Conservation (phyloP, 768 basidiomycete species). For the Lentinula guzmanii region DNA sequence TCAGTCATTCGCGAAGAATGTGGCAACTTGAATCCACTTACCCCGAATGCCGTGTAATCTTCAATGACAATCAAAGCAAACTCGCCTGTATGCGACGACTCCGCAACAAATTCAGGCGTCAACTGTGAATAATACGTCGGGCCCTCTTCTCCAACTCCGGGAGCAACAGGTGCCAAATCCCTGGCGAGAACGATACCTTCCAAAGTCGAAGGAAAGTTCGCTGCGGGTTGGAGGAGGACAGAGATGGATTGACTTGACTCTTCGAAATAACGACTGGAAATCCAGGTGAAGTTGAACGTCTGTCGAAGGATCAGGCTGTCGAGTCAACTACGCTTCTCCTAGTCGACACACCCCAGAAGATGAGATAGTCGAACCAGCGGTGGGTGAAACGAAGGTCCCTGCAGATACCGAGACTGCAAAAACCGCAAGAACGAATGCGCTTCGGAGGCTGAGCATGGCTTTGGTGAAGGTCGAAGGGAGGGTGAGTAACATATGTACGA, state of each 20-base stretch:
- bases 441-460: not conserved
- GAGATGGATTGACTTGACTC: not conserved
- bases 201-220: not conserved
- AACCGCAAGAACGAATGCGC: not conserved
- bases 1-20: not conserved
- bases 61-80: not conserved
- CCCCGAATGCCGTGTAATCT: not conserved
- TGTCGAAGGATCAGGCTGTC: not conserved
- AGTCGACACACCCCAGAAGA: not conserved
- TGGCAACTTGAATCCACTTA: not conserved
- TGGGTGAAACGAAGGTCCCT: conserved; percentile 2
- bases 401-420: not conserved
- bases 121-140: not conserved
- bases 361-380: not conserved
- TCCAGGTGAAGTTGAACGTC: not conserved
- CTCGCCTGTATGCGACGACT: not conserved
- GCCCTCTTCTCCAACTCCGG: not conserved
- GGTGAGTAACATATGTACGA: too few relatives aligned
- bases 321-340: too few relatives aligned
- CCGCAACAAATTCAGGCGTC: not conserved
- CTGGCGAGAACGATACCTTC: not conserved
- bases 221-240: not conserved
- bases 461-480: too few relatives aligned
- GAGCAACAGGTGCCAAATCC: not conserved
- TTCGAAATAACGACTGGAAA: not conserved